These are phyloP conservation scores for Thelonectria rubi DNA, from an alignment of 2,329 filamentous ascomycete genomes.

Conservation along the genomic window DNA sequence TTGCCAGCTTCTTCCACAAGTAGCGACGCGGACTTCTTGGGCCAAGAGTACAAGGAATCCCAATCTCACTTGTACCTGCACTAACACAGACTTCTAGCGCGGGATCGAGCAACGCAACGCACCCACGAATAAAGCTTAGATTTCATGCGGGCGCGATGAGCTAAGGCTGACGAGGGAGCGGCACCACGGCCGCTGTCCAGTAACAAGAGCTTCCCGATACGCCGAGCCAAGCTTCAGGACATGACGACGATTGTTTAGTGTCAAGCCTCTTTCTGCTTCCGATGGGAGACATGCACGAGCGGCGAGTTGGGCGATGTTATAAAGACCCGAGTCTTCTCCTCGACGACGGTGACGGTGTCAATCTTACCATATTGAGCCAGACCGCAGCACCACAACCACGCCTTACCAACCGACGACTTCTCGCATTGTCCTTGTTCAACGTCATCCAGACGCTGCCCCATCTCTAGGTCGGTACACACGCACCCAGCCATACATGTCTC, in stretches of 20 bases:
- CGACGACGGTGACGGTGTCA: background rate
- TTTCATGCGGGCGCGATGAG: conserved; percentile 31
- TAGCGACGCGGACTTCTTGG: conserved; percentile 3
- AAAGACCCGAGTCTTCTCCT: conserved; percentile 6
- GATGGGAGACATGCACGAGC: background rate
- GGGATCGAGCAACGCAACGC: background rate
- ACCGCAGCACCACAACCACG: conserved; percentile 18
- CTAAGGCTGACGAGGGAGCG: conserved; percentile 35
- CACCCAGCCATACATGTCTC: background rate
- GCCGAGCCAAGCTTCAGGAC: conserved; percentile 13
- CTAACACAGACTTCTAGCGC: conserved; percentile 10
- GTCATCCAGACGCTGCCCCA: conserved; percentile 45
- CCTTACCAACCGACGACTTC: background rate
- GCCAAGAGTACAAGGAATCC: background rate
- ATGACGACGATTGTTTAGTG: background rate
- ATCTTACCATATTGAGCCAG: conserved; percentile 23
- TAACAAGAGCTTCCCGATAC: conserved; percentile 15
- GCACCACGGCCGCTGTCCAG: background rate
- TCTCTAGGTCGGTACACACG: conserved; percentile 21
- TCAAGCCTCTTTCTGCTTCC: background rate
- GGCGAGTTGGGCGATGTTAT: conserved; percentile 3
- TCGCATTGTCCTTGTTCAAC: conserved; percentile 29
- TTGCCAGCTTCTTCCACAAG: background rate
- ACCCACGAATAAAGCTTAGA: conserved; percentile 4
- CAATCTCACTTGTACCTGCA: conserved; percentile 1